Conservation (phyloP, 2,329 filamentous ascomycete species). For the Penicillium psychrosexuale region DNA sequence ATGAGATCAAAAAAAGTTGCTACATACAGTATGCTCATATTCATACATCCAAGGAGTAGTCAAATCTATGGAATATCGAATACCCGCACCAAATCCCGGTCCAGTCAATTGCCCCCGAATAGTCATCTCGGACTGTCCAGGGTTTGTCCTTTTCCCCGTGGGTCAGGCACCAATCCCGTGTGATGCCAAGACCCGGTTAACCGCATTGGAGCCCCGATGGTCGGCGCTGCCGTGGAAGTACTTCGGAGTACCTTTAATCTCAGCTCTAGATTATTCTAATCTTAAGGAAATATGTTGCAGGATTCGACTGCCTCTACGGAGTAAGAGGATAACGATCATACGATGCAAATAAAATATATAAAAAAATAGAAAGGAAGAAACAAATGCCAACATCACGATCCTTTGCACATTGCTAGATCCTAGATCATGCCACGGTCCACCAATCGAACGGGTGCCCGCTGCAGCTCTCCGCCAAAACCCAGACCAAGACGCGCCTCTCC, state of each 20-base stretch:
- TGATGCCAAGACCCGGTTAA: constrained; percentile 3
- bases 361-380: background rate
- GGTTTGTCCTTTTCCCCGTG: background rate
- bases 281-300: background rate
- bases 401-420: background rate
- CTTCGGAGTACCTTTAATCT: background rate
- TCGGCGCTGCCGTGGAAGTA: background rate
- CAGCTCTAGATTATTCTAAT: too few species aligned
- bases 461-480: background rate
- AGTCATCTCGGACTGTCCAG: background rate
- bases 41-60: background rate
- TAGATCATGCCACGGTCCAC: background rate
- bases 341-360: background rate
- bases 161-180: constrained; percentile 6
- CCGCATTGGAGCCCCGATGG: constrained; percentile 5
- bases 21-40: background rate
- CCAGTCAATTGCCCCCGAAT: background rate
- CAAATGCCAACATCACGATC: background rate
- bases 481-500: background rate
- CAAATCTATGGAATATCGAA: background rate
- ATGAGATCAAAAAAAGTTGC: background rate
- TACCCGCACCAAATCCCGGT: background rate
- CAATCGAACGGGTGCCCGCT: background rate
- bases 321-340: background rate
- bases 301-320: background rate